Conservation (phyloP, 140 eudicot genomes). For the Stevia rebaudiana region DNA sequence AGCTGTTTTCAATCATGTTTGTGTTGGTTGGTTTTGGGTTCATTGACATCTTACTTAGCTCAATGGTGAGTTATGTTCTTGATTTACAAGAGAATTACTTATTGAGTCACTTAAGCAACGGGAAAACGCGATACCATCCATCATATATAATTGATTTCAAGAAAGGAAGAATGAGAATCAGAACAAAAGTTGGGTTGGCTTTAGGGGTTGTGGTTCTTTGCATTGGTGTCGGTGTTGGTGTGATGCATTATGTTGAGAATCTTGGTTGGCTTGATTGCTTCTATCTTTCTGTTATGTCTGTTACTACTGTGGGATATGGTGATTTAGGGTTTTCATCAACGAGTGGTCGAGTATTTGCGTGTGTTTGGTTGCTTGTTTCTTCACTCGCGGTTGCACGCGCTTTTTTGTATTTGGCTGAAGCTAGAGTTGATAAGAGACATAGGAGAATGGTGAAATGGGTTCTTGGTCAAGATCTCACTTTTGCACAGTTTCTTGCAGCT, state of each 20-base stretch:
- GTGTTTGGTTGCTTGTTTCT: slow-evolving; percentile 82
- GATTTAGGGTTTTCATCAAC: slow-evolving; percentile 52
- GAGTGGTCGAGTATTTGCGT: slow-evolving; percentile 65
- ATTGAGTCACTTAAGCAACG: slow-evolving; percentile 44
- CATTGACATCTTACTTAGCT: slow-evolving; percentile 72
- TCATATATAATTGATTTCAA: slow-evolving; percentile 59
- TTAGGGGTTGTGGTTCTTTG: slow-evolving; percentile 81
- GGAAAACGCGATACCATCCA: slow-evolving; percentile 31
- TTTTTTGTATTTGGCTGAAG: slow-evolving; percentile 83
- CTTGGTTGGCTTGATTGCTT: slow-evolving; percentile 71
- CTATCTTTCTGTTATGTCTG: slow-evolving; percentile 87
- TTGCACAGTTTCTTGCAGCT: slow-evolving; percentile 83
- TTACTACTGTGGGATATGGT: slow-evolving; percentile 91
- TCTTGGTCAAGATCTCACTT: slow-evolving; percentile 71
- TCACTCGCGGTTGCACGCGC: slow-evolving; percentile 94
- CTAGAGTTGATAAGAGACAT: slow-evolving; percentile 77
- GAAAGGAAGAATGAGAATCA: slow-evolving; percentile 90
- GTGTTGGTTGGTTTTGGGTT: slow-evolving; percentile 86
- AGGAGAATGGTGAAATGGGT: slow-evolving; percentile 88
- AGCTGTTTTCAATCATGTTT: slow-evolving; percentile 65
- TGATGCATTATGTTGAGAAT: slow-evolving; percentile 73
- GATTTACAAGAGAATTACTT: slow-evolving; percentile 81
- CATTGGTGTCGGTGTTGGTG: slow-evolving; percentile 65
- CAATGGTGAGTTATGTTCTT: slow-evolving; percentile 83
- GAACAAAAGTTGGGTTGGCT: slow-evolving; percentile 77